Evolutionary conservation across 2,329 filamentous ascomycete species (phyloP).

Genomic region (Pseudogymnoascus sp.): DNA sequence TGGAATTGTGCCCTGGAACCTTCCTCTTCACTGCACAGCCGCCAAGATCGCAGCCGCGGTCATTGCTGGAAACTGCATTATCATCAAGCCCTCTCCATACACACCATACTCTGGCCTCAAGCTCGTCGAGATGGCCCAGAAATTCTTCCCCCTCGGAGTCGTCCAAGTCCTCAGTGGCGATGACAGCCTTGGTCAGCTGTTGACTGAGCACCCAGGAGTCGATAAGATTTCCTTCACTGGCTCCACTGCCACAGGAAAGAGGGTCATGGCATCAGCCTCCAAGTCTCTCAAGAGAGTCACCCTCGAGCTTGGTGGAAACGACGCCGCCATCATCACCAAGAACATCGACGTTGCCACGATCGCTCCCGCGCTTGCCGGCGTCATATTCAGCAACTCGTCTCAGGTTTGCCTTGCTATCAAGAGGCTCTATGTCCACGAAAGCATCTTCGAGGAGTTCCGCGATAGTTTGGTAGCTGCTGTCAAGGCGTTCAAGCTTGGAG

Average conservation of each 20-base stretch:
- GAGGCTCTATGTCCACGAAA: conserved; percentile 53
- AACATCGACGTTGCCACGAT: conserved; percentile 43
- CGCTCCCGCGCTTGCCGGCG: conserved; percentile 36
- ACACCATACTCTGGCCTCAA: conserved; percentile 47
- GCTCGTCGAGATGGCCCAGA: conserved; percentile 41
- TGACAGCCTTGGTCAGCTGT: conserved; percentile 43
- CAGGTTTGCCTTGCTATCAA: conserved; percentile 51
- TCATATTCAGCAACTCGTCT: conserved; percentile 45
- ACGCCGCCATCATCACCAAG: conserved; percentile 44
- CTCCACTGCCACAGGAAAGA: conserved; percentile 42
- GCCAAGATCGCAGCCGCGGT: conserved; percentile 52
- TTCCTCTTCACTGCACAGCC: conserved; percentile 44
- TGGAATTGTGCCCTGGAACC: conserved; percentile 51
- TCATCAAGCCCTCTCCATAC: conserved; percentile 45
- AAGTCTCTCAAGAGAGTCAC: conserved; percentile 47
- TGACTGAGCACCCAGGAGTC: conserved; percentile 45
- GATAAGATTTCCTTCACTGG: conserved; percentile 53
- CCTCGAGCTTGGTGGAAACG: conserved; percentile 48
- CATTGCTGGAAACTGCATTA: conserved; percentile 48
- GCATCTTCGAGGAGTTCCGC: conserved; percentile 50
- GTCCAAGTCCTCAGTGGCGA: conserved; percentile 47
- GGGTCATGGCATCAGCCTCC: conserved; percentile 42
- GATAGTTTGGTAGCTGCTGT: conserved; percentile 42
- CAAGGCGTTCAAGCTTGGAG: conserved; percentile 36
- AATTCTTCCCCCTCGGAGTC: conserved; percentile 44